Conservation (phyloP, 2,329 filamentous ascomycete species). For the Triangularia verruculosa region DNA sequence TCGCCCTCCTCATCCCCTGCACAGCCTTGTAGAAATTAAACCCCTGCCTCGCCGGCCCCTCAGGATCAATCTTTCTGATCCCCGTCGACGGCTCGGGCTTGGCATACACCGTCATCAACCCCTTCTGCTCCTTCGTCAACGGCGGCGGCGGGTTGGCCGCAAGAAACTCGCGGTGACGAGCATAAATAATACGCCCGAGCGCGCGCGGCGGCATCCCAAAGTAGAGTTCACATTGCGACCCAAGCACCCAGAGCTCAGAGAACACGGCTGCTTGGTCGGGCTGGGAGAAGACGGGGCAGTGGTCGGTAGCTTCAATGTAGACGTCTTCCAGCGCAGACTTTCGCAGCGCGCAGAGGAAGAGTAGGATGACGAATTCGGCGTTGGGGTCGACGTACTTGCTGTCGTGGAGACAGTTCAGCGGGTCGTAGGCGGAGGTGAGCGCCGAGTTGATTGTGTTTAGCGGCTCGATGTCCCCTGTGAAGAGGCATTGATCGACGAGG, state of each 20-base stretch:
- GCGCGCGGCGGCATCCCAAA: conserved; percentile 53
- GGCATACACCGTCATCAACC: conserved; percentile 36
- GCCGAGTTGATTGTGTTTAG: conserved; percentile 38
- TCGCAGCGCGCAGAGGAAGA: conserved; percentile 55
- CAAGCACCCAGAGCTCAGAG: conserved; percentile 60
- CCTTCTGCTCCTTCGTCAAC: conserved; percentile 26
- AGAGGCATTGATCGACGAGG: conserved; percentile 32
- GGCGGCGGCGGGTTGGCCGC: conserved; percentile 28
- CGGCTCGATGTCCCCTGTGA: conserved; percentile 29
- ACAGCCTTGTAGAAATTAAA: conserved; percentile 20
- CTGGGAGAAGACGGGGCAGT: conserved; percentile 59
- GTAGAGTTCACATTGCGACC: conserved; percentile 61
- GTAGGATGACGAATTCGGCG: conserved; percentile 54
- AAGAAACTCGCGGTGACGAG: conserved; percentile 32
- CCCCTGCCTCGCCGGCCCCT: conserved; percentile 21
- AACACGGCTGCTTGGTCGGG: conserved; percentile 63
- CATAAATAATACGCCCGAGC: conserved; percentile 43
- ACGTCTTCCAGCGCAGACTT: conserved; percentile 59
- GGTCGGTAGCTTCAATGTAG: conserved; percentile 60
- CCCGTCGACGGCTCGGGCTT: conserved; percentile 28
- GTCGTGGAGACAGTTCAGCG: conserved; percentile 21
- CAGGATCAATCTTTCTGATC: conserved; percentile 18
- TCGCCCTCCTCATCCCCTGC: conserved; percentile 25
- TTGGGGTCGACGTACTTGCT: conserved; percentile 40
- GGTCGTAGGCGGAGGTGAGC: conserved; percentile 36